A percentile compares a stretch with the other conserved stretches of the same genome.
Evolutionary conservation across 2,329 filamentous ascomycete species (phyloP).

Genomic region (Cordyceps farinosa): DNA sequence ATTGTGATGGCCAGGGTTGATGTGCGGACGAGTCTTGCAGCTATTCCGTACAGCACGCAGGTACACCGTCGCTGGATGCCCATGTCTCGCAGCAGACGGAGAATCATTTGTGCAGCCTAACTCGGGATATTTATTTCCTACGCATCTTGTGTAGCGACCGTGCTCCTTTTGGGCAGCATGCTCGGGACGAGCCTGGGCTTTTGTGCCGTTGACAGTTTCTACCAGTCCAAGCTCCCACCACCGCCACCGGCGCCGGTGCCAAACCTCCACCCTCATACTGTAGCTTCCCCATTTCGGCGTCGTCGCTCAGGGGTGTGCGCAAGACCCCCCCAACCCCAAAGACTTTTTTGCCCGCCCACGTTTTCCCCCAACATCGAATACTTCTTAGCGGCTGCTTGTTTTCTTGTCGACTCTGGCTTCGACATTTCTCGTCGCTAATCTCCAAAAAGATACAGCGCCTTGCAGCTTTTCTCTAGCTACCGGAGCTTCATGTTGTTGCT

Average conservation of each 20-base stretch:
- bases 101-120: neutral
- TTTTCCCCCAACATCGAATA: constrained; percentile 1
- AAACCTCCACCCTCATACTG: neutral
- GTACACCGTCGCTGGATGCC: neutral
- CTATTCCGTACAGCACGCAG: too few relatives aligned
- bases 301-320: constrained; percentile 17
- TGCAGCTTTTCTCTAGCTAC: neutral
- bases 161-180: neutral
- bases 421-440: neutral
- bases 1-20: neutral
- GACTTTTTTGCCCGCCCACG: constrained; percentile 10
- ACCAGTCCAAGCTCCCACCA: neutral
- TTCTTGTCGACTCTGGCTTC: neutral
- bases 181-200: neutral
- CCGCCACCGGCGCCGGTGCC: neutral
- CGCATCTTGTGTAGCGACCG: neutral
- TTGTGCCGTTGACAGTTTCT: neutral
- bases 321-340: constrained; percentile 5
- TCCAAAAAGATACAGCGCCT: neutral
- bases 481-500: constrained; percentile 18
- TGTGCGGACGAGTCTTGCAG: too few relatives aligned
- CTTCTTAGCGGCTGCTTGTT: neutral
- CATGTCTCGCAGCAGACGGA: neutral
- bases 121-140: neutral
- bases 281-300: constrained; percentile 10